phyloP scores from a whole-genome alignment of 2,329 filamentous ascomycete genomes.

The Purpureocillium takamizusanense region DNA sequence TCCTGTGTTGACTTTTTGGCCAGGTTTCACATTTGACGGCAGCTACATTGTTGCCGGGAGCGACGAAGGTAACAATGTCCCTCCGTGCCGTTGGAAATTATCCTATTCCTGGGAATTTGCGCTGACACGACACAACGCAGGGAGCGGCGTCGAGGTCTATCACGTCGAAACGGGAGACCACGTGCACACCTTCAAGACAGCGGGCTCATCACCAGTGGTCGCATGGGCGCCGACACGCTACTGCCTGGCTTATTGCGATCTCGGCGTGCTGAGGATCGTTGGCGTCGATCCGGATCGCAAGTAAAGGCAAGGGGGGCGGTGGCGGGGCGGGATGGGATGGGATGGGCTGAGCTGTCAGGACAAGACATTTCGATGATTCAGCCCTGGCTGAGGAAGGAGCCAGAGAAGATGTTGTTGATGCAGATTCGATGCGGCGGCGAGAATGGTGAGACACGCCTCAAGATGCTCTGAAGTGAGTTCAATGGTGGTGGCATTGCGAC shows the following conservation, averaged over 20 bases:
- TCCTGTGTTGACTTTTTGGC: neutral
- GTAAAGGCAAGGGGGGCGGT: conserved; percentile 5
- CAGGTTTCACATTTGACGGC: conserved; percentile 71
- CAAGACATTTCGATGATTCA: too few relatives aligned
- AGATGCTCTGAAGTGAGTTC: too few relatives aligned
- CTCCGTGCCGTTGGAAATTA: neutral
- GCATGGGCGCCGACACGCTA: conserved; percentile 71
- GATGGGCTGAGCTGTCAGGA: neutral
- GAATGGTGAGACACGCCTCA: too few relatives aligned
- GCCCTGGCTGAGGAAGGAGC: too few relatives aligned
- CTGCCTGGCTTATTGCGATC: conserved; percentile 64
- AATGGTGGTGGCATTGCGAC: too few relatives aligned
- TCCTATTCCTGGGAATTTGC: neutral
- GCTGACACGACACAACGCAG: conserved; percentile 18
- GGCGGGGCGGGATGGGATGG: neutral
- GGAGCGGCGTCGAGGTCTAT: conserved; percentile 56
- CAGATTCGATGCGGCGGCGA: too few relatives aligned
- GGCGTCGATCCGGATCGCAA: conserved; percentile 43
- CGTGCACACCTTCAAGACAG: conserved; percentile 63
- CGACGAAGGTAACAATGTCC: conserved; percentile 49
- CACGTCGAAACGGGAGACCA: conserved; percentile 68
- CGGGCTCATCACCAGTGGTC: conserved; percentile 54
- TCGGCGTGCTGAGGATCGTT: conserved; percentile 60
- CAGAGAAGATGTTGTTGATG: too few relatives aligned
- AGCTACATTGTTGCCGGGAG: conserved; percentile 66